Percentiles rank a stretch among this genome's conserved stretches.
Evolutionary conservation across 768 basidiomycete genomes (phyloP).

Genomic region (Kockovaella imperatae): DNA sequence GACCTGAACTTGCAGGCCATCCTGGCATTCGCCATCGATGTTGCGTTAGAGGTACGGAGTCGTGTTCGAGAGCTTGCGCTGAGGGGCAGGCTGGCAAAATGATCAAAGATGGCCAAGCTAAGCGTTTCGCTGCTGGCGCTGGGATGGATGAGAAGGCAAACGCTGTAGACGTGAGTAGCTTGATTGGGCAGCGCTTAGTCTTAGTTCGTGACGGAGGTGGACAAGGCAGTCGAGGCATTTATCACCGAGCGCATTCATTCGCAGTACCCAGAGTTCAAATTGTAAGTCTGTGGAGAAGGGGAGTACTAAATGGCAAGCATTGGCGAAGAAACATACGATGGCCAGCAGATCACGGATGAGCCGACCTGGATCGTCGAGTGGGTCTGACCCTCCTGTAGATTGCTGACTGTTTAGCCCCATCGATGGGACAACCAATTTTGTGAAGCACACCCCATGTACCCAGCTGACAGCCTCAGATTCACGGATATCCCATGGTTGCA

Average conservation of each 20-base stretch:
- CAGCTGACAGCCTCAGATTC: constrained; percentile 12
- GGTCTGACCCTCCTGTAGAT: constrained; percentile 1
- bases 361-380: constrained; percentile 73
- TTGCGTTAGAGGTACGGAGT: constrained; percentile 18
- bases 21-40: constrained; percentile 22
- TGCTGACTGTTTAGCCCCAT: constrained; percentile 22
- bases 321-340: constrained; percentile 79
- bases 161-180: constrained; percentile 59
- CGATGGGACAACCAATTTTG: constrained; percentile 42
- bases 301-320: constrained; percentile 55
- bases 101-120: constrained; percentile 60
- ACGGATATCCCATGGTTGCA: constrained; percentile 68
- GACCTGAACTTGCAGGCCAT: constrained; percentile 21
- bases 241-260: constrained; percentile 61
- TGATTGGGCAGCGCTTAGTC: not conserved
- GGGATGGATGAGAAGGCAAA: constrained; percentile 78
- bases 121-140: constrained; percentile 47
- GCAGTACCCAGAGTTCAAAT: constrained; percentile 67
- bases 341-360: constrained; percentile 63
- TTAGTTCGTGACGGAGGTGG: constrained; percentile 82
- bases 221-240: constrained; percentile 79
- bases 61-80: not conserved
- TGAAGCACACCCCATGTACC: constrained; percentile 12
- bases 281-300: constrained; percentile 53
- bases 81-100: constrained; percentile 28